phyloP scores from a whole-genome alignment of 176 grass and related monocot species.

The Pontederia crassipes region DNA sequence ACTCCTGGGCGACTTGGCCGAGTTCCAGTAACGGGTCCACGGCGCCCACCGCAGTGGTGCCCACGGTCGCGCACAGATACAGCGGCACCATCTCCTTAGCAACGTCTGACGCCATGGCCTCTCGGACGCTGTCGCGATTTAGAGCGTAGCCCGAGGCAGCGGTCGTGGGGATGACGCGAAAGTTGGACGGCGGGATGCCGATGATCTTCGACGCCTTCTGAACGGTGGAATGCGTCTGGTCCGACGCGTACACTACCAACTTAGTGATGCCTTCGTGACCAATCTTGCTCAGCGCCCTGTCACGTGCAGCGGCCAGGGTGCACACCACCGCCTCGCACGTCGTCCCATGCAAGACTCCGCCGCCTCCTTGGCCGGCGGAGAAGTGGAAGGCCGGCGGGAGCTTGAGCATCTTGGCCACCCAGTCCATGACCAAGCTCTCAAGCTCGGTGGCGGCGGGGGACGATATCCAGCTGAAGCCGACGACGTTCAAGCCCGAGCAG shows the following conservation, averaged over 20 bases:
- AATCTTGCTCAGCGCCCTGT: conserved; percentile 12
- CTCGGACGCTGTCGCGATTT: not conserved
- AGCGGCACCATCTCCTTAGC: conserved; percentile 11
- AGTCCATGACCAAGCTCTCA: too few species aligned
- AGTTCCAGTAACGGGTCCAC: too few species aligned
- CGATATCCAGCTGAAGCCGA: conserved; percentile 33
- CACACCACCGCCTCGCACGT: conserved; percentile 8
- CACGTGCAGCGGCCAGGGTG: conserved; percentile 38
- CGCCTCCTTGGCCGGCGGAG: conserved; percentile 19
- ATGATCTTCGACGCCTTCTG: conserved; percentile 38
- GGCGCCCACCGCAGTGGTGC: too few species aligned
- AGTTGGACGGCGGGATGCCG: conserved; percentile 26
- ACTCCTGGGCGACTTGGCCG: not conserved
- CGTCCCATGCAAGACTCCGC: conserved; percentile 39
- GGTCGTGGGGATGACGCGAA: conserved; percentile 22
- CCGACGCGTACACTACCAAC: conserved; percentile 59
- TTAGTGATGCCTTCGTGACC: conserved; percentile 11
- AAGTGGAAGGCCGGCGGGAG: conserved; percentile 43
- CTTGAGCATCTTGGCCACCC: conserved; percentile 44
- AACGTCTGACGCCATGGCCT: conserved; percentile 15
- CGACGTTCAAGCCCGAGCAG: conserved; percentile 51
- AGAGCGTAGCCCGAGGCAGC: conserved; percentile 8
- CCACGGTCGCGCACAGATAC: too few species aligned
- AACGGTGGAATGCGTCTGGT: conserved; percentile 66
- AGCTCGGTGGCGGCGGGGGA: conserved; percentile 17